Evolutionary conservation across 177 flowering plant species (phyloP), one percentile per base, ranked within the genome.

Genomic region (Telopea speciosissima): DNA sequence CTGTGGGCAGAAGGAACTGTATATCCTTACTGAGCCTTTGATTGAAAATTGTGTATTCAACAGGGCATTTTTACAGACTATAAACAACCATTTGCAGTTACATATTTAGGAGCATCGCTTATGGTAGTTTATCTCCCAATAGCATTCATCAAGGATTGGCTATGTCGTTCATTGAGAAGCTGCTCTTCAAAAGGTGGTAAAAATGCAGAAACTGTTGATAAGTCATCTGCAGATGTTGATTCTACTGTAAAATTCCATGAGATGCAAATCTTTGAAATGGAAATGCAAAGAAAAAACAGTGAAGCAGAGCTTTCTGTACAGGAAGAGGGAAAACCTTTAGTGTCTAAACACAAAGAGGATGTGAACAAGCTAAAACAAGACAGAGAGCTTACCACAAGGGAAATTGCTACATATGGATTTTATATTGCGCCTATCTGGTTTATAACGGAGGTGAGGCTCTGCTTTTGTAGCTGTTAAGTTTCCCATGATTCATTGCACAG

Each of bases 61-160:
- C 95, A 94, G 97, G 96, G 69, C 60, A 93, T 96, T 64, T 93
- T 84, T 80, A 72, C 84, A 23, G 89, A 85, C 77, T 96, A 96
- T 73, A 96, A 88, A 78, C 98, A 96, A 77, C 99, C 99, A 66
- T 96, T 96, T 85, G 98, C 96, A 9, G 84, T 96, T 65, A 93
- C 99, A 63, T 96, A 93, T 83, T 86, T 96, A 71, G 99, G 99
- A 80, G 97, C 99, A 72, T 96, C 99, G 70, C 90, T 96, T 63
- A 83, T 96, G 96, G 92, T 93, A 68, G 85, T 96, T 80, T 96
- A 93, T 80, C 93, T 96, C 68, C 99, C 99, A 17, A 76, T 96
- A 73, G 88, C 99, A 68, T 88, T 86, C 69, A 26, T 89, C n/a
- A 96, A 91, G 82, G 99, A 96, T 77, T 85, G 92, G 87, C 52